Evolutionary conservation across 768 basidiomycete species (phyloP), one percentile per base, ranked within the genome.

Genomic region (Auriculariales sp.): DNA sequence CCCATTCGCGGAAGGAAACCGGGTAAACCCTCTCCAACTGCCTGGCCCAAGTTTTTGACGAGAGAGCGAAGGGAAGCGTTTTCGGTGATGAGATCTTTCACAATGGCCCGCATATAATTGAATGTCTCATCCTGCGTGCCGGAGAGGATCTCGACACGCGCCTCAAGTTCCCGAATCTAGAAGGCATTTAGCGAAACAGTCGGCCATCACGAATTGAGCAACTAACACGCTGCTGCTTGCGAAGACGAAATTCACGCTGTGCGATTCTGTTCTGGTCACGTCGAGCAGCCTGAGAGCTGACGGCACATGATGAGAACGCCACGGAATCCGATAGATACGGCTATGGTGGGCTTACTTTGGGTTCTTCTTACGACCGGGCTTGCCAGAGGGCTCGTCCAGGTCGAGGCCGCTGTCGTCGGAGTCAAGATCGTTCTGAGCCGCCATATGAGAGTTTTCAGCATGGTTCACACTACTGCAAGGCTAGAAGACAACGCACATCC

Each of bases 111-210:
- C 73, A 92, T 75, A 62, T 92, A 84, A 27, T 75, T 77, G 49
- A 89, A 68, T 4, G 88, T 81, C 64, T 94, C 88, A 71, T 92
- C 92, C 58, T 90, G 82, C 34, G 86, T 87, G 17, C 88, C 90
- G 4, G 91, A 94, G 15, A 95, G 74, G 6, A 95, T 81, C 65
- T 93, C 91, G n/a, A 95, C 89, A 39, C 87, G 78, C 17, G 91
- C 91, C 67, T 95, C 92, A 31, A 95, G 78, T 66, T 95, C 92
- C 19, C 91, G 86, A 64, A 95, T 92, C 88, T 95, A 57, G 46
- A 33, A 27, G 42, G 49, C 19, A 31, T 33, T 17, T 17, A 17
- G 11, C 17, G 30, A n/a, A 24, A 39, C 3, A 7, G 3, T 6
- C 15, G 19, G 31, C 4, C 30, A 22, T 27, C 19, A 34, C 25